Percentiles rank a stretch among this genome's conserved stretches.
These are phyloP conservation scores for Vanrija humicola DNA, from an alignment of 1,284 basidiomycete species.

Conservation along the genomic window DNA sequence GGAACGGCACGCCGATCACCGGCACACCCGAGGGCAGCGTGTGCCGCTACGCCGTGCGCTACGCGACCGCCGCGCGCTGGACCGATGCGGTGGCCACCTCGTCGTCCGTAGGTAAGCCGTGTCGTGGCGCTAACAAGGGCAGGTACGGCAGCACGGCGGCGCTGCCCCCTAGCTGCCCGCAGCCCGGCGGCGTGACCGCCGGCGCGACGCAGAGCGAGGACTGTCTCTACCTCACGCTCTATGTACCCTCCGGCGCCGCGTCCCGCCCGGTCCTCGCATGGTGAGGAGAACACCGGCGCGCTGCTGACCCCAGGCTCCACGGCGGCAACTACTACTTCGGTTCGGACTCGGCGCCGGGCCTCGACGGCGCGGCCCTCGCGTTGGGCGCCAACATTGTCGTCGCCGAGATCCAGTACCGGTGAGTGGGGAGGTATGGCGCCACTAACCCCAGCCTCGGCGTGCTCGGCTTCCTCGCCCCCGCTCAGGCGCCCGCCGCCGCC, in stretches of 20 bases:
- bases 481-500: constrained; percentile 42
- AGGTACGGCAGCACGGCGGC: constrained; percentile 51
- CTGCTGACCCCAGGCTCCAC: constrained; percentile 60
- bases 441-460: constrained; percentile 60
- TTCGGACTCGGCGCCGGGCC: constrained; percentile 62
- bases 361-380: constrained; percentile 75
- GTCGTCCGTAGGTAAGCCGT: constrained; percentile 12
- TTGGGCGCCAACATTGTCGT: constrained; percentile 67
- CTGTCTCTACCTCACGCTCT: constrained; percentile 70
- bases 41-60: constrained; percentile 34
- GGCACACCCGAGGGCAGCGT: background rate
- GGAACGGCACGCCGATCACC: background rate
- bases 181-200: constrained; percentile 45
- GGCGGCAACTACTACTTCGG: constrained; percentile 77
- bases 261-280: constrained; percentile 60
- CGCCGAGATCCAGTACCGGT: constrained; percentile 62
- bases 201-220: constrained; percentile 60
- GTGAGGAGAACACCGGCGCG: constrained; percentile 33
- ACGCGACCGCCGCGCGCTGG: constrained; percentile 31
- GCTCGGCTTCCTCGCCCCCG: constrained; percentile 61
- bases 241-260: constrained; percentile 56
- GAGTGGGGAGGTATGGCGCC: background rate
- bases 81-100: constrained; percentile 12
- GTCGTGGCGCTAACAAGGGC: background rate
- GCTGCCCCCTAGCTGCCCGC: constrained; percentile 67